Base-by-base conservation (phyloP, 2,329 filamentous ascomycete species). In the Coccinonectria pachysandricola region DNA sequence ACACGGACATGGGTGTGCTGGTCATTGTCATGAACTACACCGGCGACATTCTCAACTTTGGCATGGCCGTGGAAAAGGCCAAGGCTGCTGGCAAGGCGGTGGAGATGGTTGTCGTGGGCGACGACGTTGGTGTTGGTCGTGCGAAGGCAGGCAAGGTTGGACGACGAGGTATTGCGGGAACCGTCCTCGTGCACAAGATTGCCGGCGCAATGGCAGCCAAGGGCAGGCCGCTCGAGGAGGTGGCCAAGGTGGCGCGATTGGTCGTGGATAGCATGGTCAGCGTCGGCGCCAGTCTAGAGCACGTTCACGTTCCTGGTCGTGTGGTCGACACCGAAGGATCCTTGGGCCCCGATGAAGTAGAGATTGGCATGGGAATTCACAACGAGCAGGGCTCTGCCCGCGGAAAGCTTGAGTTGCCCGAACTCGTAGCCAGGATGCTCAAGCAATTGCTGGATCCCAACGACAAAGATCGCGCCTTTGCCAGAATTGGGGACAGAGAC, bases 11-110 rank as follows among this genome's bases (percentile, higher is more conserved):
- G 35, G 88, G 87, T 13, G 80, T 94, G 2, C 54, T 95, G 20
- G 80, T 94, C n/a, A 78, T 87, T 5, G 82, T 93, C 15, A 94
- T 93, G 83, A 95, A 95, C 54, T 93, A 93, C 56, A 93, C 85
- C 2, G 82, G 82, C 19, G 82, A 87, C 52, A 73, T 94, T 28
- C 68, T 95, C 41, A 92, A 94, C 59, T 95, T 95, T 50, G 87
- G 86, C 29, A 79, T 95, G 70, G 87, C 79, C 1, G 83, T 91
- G 7, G 88, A 95, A 56, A 94, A 94, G 61, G 86, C 86, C 10
- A 78, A 80, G 32, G 85, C 85, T 2, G 72, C 75, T 0, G 87
- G 85, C 0, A 57, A 85, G 13, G 59, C 75, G 11, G 81, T 83
- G 1, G 82, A 93, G 51, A 93, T 95, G 79, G 75, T 93, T 7